Conservation (phyloP, 345 rosid genomes). For the Pistacia vera region DNA sequence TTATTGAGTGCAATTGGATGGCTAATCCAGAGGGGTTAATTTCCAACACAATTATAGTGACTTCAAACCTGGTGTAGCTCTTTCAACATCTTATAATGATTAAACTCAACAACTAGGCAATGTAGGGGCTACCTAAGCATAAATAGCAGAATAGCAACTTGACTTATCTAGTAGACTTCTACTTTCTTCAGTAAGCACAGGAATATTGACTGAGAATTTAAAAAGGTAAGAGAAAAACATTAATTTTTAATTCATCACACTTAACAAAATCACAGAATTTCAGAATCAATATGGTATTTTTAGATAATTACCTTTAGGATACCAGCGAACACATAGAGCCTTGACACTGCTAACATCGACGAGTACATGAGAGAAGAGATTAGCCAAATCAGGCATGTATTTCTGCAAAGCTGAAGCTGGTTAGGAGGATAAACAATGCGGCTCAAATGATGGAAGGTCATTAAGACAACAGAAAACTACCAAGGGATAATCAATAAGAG, state of each 20-base stretch:
- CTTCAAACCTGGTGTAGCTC: no score
- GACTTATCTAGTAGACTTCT: no score
- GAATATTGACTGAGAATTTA: not conserved
- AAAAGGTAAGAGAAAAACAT: not conserved
- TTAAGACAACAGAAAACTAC: not conserved
- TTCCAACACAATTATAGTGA: no score
- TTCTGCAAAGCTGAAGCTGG: constrained; percentile 52
- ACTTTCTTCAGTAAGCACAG: not conserved
- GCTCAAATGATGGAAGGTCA: constrained; percentile 2
- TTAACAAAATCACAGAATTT: not conserved
- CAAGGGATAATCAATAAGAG: not conserved
- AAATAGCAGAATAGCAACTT: no score
- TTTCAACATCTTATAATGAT: no score
- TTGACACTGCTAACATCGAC: constrained; percentile 92
- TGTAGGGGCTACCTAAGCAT: not conserved
- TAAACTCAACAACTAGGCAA: no score
- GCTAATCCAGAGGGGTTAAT: no score
- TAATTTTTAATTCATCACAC: not conserved
- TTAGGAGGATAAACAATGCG: constrained; percentile 12
- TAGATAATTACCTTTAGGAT: constrained; percentile 57
- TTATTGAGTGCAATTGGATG: no score
- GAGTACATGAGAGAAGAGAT: constrained; percentile 69
- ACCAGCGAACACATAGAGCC: constrained; percentile 80
- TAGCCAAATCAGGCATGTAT: constrained; percentile 82
- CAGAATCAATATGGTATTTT: not conserved